phyloP scores from a whole-genome alignment of 176 grass and related monocot species.

The Oryza rufipogon region DNA sequence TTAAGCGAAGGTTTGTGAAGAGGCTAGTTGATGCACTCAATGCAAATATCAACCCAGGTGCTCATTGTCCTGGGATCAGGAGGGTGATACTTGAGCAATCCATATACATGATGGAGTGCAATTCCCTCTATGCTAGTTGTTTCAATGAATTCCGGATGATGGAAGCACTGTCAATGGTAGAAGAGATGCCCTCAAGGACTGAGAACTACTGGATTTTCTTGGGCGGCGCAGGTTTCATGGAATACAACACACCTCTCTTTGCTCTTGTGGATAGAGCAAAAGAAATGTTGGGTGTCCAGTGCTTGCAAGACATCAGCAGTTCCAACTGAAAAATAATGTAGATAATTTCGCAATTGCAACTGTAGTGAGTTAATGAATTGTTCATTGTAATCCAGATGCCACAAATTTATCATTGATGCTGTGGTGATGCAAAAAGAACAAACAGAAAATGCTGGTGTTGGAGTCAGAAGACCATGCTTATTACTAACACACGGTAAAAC shows the following conservation, averaged over 20 bases:
- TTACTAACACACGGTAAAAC: too few relatives aligned
- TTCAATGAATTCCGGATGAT: neutral
- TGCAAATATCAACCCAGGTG: neutral
- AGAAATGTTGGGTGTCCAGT: too few relatives aligned
- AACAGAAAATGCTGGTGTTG: too few relatives aligned
- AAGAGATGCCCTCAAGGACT: neutral
- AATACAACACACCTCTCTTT: neutral
- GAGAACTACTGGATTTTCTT: conserved; percentile 1
- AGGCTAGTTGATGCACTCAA: neutral
- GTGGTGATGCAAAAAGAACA: too few relatives aligned
- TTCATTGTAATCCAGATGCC: too few relatives aligned
- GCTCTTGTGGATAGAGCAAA: too few relatives aligned
- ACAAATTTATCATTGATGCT: too few relatives aligned
- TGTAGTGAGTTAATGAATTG: too few relatives aligned
- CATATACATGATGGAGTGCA: conserved; percentile 10
- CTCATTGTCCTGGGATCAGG: conserved; percentile 8
- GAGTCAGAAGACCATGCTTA: too few relatives aligned
- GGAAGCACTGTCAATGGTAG: neutral
- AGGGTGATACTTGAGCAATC: conserved; percentile 32
- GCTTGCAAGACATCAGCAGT: too few relatives aligned
- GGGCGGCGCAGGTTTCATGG: neutral
- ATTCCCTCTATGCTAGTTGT: neutral
- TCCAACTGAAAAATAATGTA: too few relatives aligned
- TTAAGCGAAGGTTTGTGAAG: neutral
- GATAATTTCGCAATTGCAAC: too few relatives aligned